phyloP scores from a whole-genome alignment of 169 alveolate species.

The Cryptosporidium meleagridis region DNA sequence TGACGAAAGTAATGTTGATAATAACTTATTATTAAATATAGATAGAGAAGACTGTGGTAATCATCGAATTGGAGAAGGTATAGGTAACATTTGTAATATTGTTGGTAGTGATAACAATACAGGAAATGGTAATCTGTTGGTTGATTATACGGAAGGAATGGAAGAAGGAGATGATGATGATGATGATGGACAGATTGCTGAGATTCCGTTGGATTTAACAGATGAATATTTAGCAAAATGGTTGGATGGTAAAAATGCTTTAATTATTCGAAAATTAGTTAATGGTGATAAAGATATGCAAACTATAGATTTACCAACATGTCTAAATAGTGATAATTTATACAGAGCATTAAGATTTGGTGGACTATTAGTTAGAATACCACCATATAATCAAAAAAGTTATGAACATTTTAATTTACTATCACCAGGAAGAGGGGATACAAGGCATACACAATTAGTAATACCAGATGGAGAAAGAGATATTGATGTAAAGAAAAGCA shows the following conservation, averaged over 20 bases:
- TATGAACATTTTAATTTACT: constrained; percentile 65
- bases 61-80: not conserved
- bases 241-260: constrained; percentile 72
- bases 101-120: not conserved
- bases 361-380: constrained; percentile 63
- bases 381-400: constrained; percentile 73
- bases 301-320: constrained; percentile 69
- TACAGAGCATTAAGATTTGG: constrained; percentile 72
- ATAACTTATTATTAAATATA: not conserved
- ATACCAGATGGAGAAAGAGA: constrained; percentile 75
- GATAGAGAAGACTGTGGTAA: not conserved
- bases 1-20: constrained; percentile 2
- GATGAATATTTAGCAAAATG: constrained; percentile 74
- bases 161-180: constrained; percentile 21
- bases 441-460: constrained; percentile 72
- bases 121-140: not conserved
- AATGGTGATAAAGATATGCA: constrained; percentile 74
- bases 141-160: not conserved
- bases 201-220: constrained; percentile 61
- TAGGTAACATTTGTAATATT: not conserved
- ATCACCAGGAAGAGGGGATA: constrained; percentile 76
- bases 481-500: constrained; percentile 73
- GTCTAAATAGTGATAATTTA: constrained; percentile 72
- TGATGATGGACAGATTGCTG: constrained; percentile 69
- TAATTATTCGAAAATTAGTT: constrained; percentile 58